phyloP scores from a whole-genome alignment of 306 rosid genomes.

The Coriaria nepalensis region DNA sequence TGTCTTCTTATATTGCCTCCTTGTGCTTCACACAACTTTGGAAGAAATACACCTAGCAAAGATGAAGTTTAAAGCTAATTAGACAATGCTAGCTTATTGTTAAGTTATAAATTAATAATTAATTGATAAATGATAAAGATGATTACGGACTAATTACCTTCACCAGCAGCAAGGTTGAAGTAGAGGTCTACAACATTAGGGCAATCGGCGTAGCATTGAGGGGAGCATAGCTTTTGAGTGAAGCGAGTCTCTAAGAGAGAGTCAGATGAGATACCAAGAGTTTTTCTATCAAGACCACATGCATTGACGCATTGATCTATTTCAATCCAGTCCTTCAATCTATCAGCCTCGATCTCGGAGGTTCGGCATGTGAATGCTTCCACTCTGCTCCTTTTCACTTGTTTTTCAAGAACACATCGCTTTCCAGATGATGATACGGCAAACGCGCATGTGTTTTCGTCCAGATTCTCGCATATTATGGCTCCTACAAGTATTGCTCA shows the following conservation, averaged over 20 bases:
- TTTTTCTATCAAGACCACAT: slow-evolving; percentile 54
- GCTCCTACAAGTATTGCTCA: slow-evolving; percentile 20
- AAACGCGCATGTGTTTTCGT: slow-evolving; percentile 42
- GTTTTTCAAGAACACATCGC: slow-evolving; percentile 74
- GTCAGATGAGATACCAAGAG: slow-evolving; percentile 67
- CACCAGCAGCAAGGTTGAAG: slow-evolving; percentile 86
- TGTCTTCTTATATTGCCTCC: slow-evolving; percentile 31
- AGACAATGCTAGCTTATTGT: no score
- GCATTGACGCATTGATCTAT: slow-evolving; percentile 45
- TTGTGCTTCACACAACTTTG: slow-evolving; percentile 55
- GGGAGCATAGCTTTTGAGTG: slow-evolving; percentile 52
- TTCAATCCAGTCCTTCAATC: slow-evolving; percentile 45
- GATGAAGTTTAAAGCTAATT: no score
- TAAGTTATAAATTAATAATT: no score
- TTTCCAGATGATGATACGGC: slow-evolving; percentile 58
- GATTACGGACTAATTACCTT: slow-evolving; percentile 28
- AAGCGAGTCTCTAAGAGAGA: slow-evolving; percentile 52
- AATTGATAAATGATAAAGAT: not conserved
- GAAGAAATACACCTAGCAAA: slow-evolving; percentile 69
- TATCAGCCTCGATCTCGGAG: slow-evolving; percentile 65
- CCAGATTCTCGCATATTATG: slow-evolving; percentile 46
- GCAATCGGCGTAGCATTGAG: slow-evolving; percentile 48
- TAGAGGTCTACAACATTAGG: slow-evolving; percentile 62
- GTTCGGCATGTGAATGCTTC: slow-evolving; percentile 61
- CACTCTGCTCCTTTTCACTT: slow-evolving; percentile 40